These are phyloP conservation scores for Cenchrus fungigraminus DNA, from an alignment of 176 grass and related monocot genomes.

Conservation along the genomic window DNA sequence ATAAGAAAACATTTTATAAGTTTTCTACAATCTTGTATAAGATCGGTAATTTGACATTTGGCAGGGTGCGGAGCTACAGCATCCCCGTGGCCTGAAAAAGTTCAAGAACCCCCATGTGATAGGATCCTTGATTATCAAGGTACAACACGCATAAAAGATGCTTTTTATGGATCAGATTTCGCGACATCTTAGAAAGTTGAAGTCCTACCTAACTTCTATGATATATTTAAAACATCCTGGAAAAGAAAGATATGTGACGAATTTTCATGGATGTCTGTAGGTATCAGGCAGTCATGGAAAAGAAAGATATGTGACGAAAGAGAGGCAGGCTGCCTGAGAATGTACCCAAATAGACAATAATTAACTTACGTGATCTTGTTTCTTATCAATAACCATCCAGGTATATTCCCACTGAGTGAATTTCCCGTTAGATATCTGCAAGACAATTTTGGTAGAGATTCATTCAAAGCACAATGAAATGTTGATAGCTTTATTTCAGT, in stretches of 20 bases:
- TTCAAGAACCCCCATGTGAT: too few species aligned
- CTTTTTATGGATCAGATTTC: too few species aligned
- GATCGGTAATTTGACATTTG: not conserved
- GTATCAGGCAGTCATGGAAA: not conserved
- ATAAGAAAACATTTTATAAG: not conserved
- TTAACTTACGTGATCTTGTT: slow-evolving; percentile 72
- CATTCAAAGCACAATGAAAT: slow-evolving; percentile 22
- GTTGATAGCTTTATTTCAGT: slow-evolving; percentile 9
- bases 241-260: not conserved
- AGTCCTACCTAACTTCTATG: not conserved
- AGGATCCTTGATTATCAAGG: too few species aligned
- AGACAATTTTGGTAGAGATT: slow-evolving; percentile 30
- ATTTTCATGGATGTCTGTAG: slow-evolving; percentile 19
- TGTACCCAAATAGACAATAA: slow-evolving; percentile 15
- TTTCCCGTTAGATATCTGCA: slow-evolving; percentile 81
- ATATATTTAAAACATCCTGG: not conserved
- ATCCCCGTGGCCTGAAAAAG: too few species aligned
- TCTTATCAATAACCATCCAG: slow-evolving; percentile 70
- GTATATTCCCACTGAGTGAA: slow-evolving; percentile 76
- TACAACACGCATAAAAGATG: too few species aligned
- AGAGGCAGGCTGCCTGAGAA: not conserved
- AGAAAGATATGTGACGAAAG: not conserved
- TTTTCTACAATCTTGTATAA: slow-evolving; percentile 10
- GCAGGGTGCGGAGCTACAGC: too few species aligned
- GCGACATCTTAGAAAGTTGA: slow-evolving; percentile 5